Evolutionary conservation across 805 yeast genomes (phyloP).

Genomic region (Schizosaccharomyces cryophilus): DNA sequence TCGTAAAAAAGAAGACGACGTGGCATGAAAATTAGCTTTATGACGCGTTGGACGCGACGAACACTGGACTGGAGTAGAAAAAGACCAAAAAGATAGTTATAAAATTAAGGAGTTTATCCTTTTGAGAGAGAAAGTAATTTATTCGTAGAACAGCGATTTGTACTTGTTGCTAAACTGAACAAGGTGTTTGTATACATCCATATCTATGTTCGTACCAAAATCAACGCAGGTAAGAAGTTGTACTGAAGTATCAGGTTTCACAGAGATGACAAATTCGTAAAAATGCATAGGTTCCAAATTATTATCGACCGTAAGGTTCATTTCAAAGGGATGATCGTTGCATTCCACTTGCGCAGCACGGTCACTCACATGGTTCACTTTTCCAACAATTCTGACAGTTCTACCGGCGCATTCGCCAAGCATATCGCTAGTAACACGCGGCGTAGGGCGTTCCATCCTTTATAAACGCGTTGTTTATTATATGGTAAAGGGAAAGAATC

Average conservation of each 20-base stretch:
- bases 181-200: background rate
- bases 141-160: background rate
- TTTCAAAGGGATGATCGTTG: background rate
- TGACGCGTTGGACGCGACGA: too few species aligned
- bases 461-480: background rate
- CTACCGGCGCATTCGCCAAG: background rate
- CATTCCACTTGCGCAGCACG: background rate
- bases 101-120: background rate
- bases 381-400: background rate
- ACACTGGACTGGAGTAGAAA: too few species aligned
- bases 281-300: background rate
- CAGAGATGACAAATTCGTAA: background rate
- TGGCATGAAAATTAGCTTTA: too few species aligned
- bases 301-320: background rate
- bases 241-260: background rate
- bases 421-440: background rate
- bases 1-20: background rate
- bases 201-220: background rate
- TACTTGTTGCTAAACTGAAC: background rate
- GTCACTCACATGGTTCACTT: background rate
- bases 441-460: conserved; percentile 1
- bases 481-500: background rate
- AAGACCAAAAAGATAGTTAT: too few species aligned
- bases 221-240: background rate
- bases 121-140: background rate